These are phyloP conservation scores for Parasitella parasitica DNA, from an alignment of 371 early-diverging fungal genomes.

Conservation along the genomic window DNA sequence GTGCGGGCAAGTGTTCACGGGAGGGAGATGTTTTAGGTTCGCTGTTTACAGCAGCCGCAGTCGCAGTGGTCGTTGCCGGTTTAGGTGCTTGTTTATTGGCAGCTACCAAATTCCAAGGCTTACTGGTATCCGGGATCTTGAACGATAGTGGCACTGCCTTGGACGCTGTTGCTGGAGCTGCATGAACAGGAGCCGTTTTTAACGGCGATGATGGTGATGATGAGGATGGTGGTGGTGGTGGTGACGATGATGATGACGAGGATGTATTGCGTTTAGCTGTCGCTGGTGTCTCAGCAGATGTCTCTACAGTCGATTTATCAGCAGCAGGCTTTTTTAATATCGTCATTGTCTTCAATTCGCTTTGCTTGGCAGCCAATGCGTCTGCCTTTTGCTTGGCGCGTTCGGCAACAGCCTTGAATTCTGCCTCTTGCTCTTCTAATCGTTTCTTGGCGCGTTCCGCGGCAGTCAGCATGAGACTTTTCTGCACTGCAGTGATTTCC, in stretches of 20 bases:
- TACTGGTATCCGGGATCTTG: constrained; percentile 6
- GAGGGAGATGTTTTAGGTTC: background rate
- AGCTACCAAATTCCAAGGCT: constrained; percentile 23
- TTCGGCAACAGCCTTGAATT: constrained; percentile 41
- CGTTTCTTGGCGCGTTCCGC: constrained; percentile 53
- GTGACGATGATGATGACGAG: background rate
- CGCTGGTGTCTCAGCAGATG: background rate
- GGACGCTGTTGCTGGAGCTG: no score
- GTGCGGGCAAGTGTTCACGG: background rate
- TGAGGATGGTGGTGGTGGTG: background rate
- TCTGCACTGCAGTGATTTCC: constrained; percentile 36
- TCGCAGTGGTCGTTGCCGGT: background rate
- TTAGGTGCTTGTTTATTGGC: background rate
- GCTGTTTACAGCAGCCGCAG: background rate
- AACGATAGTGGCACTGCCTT: no score
- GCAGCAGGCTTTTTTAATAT: background rate
- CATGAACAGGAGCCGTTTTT: no score
- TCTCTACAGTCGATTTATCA: background rate
- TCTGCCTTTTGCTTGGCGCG: constrained; percentile 48
- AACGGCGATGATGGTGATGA: background rate
- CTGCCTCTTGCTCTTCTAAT: constrained; percentile 49
- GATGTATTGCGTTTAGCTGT: background rate
- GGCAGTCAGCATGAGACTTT: constrained; percentile 44
- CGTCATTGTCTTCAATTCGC: background rate
- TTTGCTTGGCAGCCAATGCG: constrained; percentile 1